Conservation (phyloP, 1,139 yeast species). For the Blastobotrys illinoisensis region DNA sequence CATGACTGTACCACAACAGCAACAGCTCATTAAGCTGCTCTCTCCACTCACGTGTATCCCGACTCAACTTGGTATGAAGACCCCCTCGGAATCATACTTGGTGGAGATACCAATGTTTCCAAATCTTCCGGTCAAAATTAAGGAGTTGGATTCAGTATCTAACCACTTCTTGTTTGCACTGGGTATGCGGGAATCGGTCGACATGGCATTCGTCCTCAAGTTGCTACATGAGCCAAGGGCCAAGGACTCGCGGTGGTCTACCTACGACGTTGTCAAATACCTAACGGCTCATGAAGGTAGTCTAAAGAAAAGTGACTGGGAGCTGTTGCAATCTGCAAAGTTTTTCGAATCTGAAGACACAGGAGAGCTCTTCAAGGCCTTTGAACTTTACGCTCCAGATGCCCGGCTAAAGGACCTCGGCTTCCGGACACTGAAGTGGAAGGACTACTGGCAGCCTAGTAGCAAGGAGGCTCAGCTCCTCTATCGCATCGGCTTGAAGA, state of each 20-base stretch:
- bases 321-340: constrained; percentile 24
- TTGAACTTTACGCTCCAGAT: constrained; percentile 33
- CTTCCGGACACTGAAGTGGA: constrained; percentile 31
- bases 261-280: constrained; percentile 34
- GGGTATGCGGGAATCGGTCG: constrained; percentile 38
- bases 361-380: constrained; percentile 18
- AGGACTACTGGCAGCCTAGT: constrained; percentile 26
- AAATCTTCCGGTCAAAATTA: constrained; percentile 33
- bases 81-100: constrained; percentile 34
- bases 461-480: constrained; percentile 31
- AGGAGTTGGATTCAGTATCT: constrained; percentile 25
- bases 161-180: constrained; percentile 29
- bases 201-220: constrained; percentile 36
- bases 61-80: constrained; percentile 36
- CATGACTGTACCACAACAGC: constrained; percentile 14
- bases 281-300: constrained; percentile 26
- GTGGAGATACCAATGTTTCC: constrained; percentile 35
- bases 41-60: constrained; percentile 32
- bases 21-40: constrained; percentile 19
- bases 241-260: constrained; percentile 28
- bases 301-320: constrained; percentile 31
- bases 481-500: constrained; percentile 29
- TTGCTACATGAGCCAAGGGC: constrained; percentile 29
- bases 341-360: constrained; percentile 27
- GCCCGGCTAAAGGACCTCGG: constrained; percentile 26